Evolutionary conservation across 441 rosid species (phyloP), one percentile per base, ranked within the genome.

Genomic region (Iberis amara): DNA sequence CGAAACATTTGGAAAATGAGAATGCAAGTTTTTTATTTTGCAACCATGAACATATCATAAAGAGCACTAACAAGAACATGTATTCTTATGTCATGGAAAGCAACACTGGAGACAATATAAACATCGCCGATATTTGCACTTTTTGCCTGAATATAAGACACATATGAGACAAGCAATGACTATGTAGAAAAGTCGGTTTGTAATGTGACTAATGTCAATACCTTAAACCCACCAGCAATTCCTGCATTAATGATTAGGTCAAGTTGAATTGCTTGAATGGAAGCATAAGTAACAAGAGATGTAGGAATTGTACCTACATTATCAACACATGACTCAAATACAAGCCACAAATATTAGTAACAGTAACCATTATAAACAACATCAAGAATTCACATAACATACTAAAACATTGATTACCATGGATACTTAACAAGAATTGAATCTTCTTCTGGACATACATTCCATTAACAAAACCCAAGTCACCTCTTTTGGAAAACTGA

Each of bases 141-240:
- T 68, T 79, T 88, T 41, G 81, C 86, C 98, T 88, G 73, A 73
- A 67, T 31, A 11, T 0, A 37, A 18, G 23, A 39, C 46, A 31
- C 35, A 51, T 24, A 65, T 63, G 42, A 42, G 53, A 14, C 38
- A 31, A 13, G 46, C 32, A 14, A 39, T 14, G 5, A 32, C 52
- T 8, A 27, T 27, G 40, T 7, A 51, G 11, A 2, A 14, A 33
- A 46, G 13, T 5, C 31, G 6, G 6, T 26, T 26, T 6, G 3
- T 4, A 26, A 26, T 26, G 30, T 26, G 21, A 18, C 30, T 26
- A 26, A 26, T 26, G 21, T 3, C 21, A 1, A 52, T 64, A 88
- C 96, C 83, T 85, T 85, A 72, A 91, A 88, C 57, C 98, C 96
- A 69, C 98, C 98, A 42, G 89, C 82, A 7, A 95, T 91, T 68